phyloP scores from a whole-genome alignment of 108 stramenopile genomes.

The Pseudonitzschia multistriata region DNA sequence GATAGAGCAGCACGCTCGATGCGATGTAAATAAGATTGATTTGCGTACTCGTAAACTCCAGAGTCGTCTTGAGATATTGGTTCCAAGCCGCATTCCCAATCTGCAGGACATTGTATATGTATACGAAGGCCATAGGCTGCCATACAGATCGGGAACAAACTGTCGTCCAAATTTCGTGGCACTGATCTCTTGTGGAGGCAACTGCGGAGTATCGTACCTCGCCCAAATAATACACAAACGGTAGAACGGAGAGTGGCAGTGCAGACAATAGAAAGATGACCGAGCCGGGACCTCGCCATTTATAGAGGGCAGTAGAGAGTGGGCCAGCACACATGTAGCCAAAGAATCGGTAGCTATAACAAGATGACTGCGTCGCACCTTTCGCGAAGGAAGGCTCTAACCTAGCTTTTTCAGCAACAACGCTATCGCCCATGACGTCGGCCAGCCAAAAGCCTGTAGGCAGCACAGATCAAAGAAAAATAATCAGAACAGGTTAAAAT shows the following conservation, averaged over 20 bases:
- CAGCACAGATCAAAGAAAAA: constrained; percentile 33
- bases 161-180: constrained; percentile 78
- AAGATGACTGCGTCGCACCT: constrained; percentile 73
- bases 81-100: constrained; percentile 85
- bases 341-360: constrained; percentile 83
- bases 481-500: not conserved
- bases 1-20: constrained; percentile 67
- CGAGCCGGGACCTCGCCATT: constrained; percentile 46
- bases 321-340: constrained; percentile 79
- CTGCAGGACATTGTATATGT: constrained; percentile 83
- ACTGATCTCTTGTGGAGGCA: constrained; percentile 63
- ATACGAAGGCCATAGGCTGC: constrained; percentile 90
- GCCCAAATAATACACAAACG: constrained; percentile 54
- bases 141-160: constrained; percentile 82
- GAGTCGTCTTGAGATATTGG: constrained; percentile 65
- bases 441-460: constrained; percentile 74
- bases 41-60: constrained; percentile 69
- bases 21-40: constrained; percentile 72
- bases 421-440: constrained; percentile 84
- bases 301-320: constrained; percentile 60
- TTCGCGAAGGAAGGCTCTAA: constrained; percentile 67
- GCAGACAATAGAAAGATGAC: constrained; percentile 58
- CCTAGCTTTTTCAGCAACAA: constrained; percentile 88
- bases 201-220: constrained; percentile 56
- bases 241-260: constrained; percentile 62